Percentiles rank a stretch among this genome's conserved stretches.
Conservation (phyloP, 2,329 filamentous ascomycete species). For the Fusarium transvaalense region DNA sequence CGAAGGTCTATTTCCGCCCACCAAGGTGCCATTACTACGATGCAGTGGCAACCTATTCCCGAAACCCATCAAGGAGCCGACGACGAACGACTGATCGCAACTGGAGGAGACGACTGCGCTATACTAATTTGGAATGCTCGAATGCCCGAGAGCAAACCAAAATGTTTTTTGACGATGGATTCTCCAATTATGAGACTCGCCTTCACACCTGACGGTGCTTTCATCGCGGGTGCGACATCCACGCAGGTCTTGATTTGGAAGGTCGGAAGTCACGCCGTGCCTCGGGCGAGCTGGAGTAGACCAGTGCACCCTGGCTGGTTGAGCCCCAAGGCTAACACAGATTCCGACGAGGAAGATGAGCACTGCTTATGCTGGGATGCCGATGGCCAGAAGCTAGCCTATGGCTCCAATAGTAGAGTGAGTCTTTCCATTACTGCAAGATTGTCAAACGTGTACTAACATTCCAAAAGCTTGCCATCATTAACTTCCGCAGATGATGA, state of each 20-base stretch:
- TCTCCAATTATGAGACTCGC: conserved; percentile 69
- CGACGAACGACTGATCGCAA: conserved; percentile 70
- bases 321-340: conserved; percentile 66
- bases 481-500: conserved; percentile 61
- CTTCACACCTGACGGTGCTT: conserved; percentile 73
- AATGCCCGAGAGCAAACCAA: conserved; percentile 66
- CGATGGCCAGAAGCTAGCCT: conserved; percentile 71
- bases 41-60: conserved; percentile 70
- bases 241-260: conserved; percentile 74
- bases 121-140: conserved; percentile 73
- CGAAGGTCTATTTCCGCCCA: conserved; percentile 70
- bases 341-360: conserved; percentile 70
- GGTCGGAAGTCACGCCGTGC: conserved; percentile 68
- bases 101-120: conserved; percentile 72
- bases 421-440: conserved; percentile 49
- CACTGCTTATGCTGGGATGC: conserved; percentile 74
- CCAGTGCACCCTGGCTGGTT: conserved; percentile 68
- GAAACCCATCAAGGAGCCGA: conserved; percentile 53
- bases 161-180: conserved; percentile 72
- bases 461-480: conserved; percentile 60
- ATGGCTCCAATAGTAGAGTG: conserved; percentile 73
- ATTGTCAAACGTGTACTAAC: conserved; percentile 23
- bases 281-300: conserved; percentile 71
- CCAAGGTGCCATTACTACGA: conserved; percentile 67
- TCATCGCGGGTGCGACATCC: conserved; percentile 71